phyloP scores from a whole-genome alignment of 306 rosid genomes.

The Gleditsia sinensis region DNA sequence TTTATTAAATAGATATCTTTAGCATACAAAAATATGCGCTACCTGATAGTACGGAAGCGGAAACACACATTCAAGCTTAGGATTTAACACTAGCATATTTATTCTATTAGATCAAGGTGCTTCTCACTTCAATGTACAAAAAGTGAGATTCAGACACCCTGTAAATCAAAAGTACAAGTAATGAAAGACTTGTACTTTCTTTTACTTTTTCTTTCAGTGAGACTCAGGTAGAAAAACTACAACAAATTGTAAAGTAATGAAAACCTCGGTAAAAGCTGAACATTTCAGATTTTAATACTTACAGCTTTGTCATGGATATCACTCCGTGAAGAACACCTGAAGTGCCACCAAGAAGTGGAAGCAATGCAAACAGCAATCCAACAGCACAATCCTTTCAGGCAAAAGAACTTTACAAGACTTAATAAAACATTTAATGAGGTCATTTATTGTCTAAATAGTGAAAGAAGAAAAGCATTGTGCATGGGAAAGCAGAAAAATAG shows the following conservation, averaged over 20 bases:
- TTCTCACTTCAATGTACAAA: neutral
- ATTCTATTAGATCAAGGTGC: neutral
- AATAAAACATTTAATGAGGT: constrained; percentile 31
- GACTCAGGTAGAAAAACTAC: too few relatives aligned
- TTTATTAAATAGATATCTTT: too few relatives aligned
- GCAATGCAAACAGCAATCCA: constrained; percentile 98
- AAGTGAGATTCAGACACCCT: neutral
- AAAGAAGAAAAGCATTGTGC: neutral
- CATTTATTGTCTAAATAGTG: constrained; percentile 23
- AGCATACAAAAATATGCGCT: neutral
- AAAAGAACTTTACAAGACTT: constrained; percentile 36
- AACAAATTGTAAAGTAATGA: neutral
- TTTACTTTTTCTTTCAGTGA: too few relatives aligned
- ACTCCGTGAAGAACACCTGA: constrained; percentile 95
- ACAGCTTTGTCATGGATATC: constrained; percentile 90
- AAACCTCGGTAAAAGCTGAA: constrained; percentile 56
- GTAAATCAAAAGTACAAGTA: neutral
- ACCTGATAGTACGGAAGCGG: neutral
- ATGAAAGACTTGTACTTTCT: too few relatives aligned
- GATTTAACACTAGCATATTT: neutral
- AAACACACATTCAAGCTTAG: neutral
- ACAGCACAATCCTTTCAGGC: constrained; percentile 87
- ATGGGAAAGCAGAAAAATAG: constrained; percentile 2
- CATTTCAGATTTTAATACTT: constrained; percentile 61
- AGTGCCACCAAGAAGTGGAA: constrained; percentile 94